These are phyloP conservation scores for Heliamphora exappendiculata DNA, from an alignment of 148 eudicot genomes.

Conservation along the genomic window DNA sequence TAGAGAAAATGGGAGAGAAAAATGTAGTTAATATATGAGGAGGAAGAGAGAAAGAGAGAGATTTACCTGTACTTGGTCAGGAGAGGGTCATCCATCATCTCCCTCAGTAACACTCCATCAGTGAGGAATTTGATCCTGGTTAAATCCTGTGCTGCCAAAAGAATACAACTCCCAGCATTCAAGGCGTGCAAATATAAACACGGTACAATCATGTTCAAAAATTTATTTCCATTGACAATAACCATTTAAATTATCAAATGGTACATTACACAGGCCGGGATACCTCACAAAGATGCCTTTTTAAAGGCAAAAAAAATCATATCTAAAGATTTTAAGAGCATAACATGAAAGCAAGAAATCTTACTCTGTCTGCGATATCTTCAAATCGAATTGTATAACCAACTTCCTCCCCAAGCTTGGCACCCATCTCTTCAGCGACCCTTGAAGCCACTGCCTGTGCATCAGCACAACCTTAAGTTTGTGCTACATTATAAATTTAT, in stretches of 20 bases:
- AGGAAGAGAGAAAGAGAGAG: neutral
- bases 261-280: neutral
- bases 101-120: slow-evolving; percentile 91
- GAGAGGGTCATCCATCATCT: slow-evolving; percentile 99
- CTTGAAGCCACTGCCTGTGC: slow-evolving; percentile 83
- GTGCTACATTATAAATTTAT: slow-evolving; percentile 2
- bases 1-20: neutral
- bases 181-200: slow-evolving; percentile 11
- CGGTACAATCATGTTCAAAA: neutral
- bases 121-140: slow-evolving; percentile 92
- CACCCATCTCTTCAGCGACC: slow-evolving; percentile 96
- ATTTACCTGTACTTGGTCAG: slow-evolving; percentile 76
- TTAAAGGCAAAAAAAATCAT: neutral
- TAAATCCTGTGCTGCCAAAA: slow-evolving; percentile 60
- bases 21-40: neutral
- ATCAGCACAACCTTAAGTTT: slow-evolving; percentile 14
- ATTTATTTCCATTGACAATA: neutral
- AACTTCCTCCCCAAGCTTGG: slow-evolving; percentile 96
- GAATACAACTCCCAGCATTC: slow-evolving; percentile 20
- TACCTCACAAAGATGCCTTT: neutral
- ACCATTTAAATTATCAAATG: neutral
- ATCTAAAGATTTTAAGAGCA: neutral
- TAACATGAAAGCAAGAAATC: slow-evolving; percentile 15
- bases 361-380: slow-evolving; percentile 65
- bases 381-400: slow-evolving; percentile 98